A percentile compares a stretch with the other conserved stretches of the same genome.
These are phyloP conservation scores for Xylariaceae sp. DNA, from an alignment of 2,329 filamentous ascomycete genomes.

Conservation along the genomic window DNA sequence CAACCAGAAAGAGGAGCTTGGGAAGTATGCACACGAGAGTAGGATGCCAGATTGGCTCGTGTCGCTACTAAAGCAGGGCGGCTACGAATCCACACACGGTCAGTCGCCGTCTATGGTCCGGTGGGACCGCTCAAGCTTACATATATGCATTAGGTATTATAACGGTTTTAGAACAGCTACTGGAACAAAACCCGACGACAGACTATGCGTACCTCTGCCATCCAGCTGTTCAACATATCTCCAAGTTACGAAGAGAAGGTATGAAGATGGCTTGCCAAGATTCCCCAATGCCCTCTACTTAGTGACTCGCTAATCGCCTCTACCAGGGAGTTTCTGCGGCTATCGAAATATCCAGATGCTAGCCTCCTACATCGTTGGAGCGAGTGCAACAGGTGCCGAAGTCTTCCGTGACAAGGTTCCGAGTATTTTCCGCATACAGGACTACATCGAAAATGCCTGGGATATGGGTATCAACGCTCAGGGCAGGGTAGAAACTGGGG, in stretches of 20 bases:
- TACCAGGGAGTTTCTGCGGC: slow-evolving; percentile 81
- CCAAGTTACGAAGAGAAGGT: slow-evolving; percentile 78
- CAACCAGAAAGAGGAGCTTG: slow-evolving; percentile 63
- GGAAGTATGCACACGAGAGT: slow-evolving; percentile 72
- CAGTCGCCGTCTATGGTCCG: slow-evolving; percentile 18
- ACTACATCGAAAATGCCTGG: slow-evolving; percentile 87
- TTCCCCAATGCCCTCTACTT: neutral
- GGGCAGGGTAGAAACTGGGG: slow-evolving; percentile 80
- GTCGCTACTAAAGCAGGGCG: slow-evolving; percentile 61
- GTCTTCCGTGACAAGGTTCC: slow-evolving; percentile 67
- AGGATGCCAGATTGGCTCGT: slow-evolving; percentile 74
- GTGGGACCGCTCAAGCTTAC: neutral
- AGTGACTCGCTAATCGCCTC: neutral
- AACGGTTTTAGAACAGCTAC: slow-evolving; percentile 63
- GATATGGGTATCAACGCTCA: slow-evolving; percentile 77
- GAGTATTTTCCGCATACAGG: slow-evolving; percentile 79
- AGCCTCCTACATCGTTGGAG: slow-evolving; percentile 72
- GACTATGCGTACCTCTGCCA: slow-evolving; percentile 80
- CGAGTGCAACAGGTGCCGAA: slow-evolving; percentile 58
- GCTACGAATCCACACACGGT: slow-evolving; percentile 58
- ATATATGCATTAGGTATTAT: slow-evolving; percentile 51
- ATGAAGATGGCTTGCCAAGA: slow-evolving; percentile 14
- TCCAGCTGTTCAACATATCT: slow-evolving; percentile 74
- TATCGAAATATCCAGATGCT: slow-evolving; percentile 96
- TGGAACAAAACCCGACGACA: slow-evolving; percentile 66